A percentile compares a stretch with the other conserved stretches of the same genome.
Evolutionary conservation across 345 rosid genomes (phyloP).

Genomic region (Combretum micranthum): DNA sequence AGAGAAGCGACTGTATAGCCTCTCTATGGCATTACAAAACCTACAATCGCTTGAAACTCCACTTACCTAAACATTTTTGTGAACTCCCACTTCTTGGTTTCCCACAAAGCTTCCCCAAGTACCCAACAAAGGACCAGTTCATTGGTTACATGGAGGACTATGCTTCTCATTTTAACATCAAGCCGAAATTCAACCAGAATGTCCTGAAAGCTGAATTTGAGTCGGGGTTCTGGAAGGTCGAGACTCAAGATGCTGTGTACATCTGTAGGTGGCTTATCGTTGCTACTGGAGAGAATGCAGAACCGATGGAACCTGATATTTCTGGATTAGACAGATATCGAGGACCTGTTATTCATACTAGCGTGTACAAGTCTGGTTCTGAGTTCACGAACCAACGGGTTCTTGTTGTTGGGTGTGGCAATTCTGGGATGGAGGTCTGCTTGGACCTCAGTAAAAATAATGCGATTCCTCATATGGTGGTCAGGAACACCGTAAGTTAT

Average conservation of each 20-base stretch:
- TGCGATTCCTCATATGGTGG: slow-evolving; percentile 61
- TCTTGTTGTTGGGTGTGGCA: slow-evolving; percentile 78
- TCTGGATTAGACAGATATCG: slow-evolving; percentile 40
- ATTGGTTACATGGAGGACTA: slow-evolving; percentile 27
- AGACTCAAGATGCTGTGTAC: slow-evolving; percentile 11
- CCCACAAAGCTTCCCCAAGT: slow-evolving; percentile 21
- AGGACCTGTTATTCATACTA: slow-evolving; percentile 54
- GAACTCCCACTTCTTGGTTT: slow-evolving; percentile 23
- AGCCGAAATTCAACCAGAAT: slow-evolving; percentile 17
- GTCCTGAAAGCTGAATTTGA: slow-evolving; percentile 20
- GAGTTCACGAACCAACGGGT: slow-evolving; percentile 43
- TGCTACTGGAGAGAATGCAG: slow-evolving; percentile 88
- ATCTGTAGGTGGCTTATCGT: slow-evolving; percentile 61
- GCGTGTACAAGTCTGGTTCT: slow-evolving; percentile 57
- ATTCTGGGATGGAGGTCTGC: slow-evolving; percentile 92
- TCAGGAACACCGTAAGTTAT: slow-evolving; percentile 47
- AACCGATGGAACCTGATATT: slow-evolving; percentile 61
- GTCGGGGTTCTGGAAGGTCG: slow-evolving; percentile 23
- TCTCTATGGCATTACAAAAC: slow-evolving; percentile 29
- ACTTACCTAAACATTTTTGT: slow-evolving; percentile 28
- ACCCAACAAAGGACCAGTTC: slow-evolving; percentile 29
- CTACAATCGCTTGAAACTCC: slow-evolving; percentile 33
- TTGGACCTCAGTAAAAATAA: slow-evolving; percentile 62
- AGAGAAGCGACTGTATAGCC: slow-evolving; percentile 23
- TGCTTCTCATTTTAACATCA: slow-evolving; percentile 17